Base-by-base conservation (phyloP, 768 basidiomycete species). In the Suillus luteus region DNA sequence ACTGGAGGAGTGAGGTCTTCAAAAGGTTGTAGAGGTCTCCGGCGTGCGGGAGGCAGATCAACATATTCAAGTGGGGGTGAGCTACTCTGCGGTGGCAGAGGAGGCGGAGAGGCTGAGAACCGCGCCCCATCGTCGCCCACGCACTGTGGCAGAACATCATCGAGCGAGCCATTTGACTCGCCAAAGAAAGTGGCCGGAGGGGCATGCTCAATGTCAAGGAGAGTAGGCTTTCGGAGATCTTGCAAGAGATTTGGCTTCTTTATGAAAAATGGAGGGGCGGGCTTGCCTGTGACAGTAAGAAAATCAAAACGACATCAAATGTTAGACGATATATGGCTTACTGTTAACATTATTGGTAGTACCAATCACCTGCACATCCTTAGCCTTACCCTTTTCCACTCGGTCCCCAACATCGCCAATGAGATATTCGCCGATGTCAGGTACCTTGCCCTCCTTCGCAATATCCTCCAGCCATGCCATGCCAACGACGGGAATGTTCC, bases 401-500 rank as follows among this genome's bases (percentile, higher is more conserved):
- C 40, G 38, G 40, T 41, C 17, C 15, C 55, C 60, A 24, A 61
- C 60, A 31, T 63, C 48, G 40, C 52, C 66, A 2, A 79, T 78
- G 19, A 81, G 62, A 66, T 78, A 81, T 24, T 69, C 71, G 11
- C 75, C 64, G 4, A 73, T 66, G 1, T 59, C 33, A 0, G 84
- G 84, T 43, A 92, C 71, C 1, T 54, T 57, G 0, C 90, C 92
- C 0, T 75, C 80, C 33, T 69, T 72, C 10, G 83, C 87, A 66
- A 93, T 84, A 0, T 79, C 77, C 14, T 80, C 79, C 19, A 97
- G 71, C 93, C 94, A 97, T 10, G 77, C 78, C 73, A 90, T 78
- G 43, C 82, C 80, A 24, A 96, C 81, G n/a, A 92, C 85, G 0
- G 89, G 87, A 9, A 90, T 83, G 15, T 81, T 81, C 95, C 95